Conservation (phyloP, 2,329 filamentous ascomycete species). For the Tympanopsis confertula region DNA sequence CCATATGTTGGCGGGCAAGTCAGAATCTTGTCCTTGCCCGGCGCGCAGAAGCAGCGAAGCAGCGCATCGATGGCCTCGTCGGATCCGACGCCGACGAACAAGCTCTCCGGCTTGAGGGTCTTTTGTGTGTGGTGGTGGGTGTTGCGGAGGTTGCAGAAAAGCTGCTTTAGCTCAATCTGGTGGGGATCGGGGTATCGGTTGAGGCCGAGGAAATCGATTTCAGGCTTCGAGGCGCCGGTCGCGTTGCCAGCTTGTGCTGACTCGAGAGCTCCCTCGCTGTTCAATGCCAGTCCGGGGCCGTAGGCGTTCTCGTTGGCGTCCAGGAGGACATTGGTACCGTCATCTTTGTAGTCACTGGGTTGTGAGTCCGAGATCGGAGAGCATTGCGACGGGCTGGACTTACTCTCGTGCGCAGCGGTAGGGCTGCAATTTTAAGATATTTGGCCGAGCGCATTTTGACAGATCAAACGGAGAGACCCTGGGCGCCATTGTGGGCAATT, state of each 20-base stretch:
- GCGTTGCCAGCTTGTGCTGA: slow-evolving; percentile 23
- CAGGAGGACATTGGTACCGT: slow-evolving; percentile 88
- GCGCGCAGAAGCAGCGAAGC: slow-evolving; percentile 82
- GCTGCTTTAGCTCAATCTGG: slow-evolving; percentile 75
- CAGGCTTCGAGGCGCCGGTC: slow-evolving; percentile 29
- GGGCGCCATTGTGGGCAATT: background rate
- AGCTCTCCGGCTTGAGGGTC: slow-evolving; percentile 63
- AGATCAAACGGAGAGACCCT: slow-evolving; percentile 26
- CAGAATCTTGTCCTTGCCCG: slow-evolving; percentile 78
- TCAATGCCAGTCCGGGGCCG: slow-evolving; percentile 62
- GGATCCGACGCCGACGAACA: slow-evolving; percentile 91
- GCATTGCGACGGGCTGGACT: slow-evolving; percentile 10
- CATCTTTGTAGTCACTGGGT: slow-evolving; percentile 89
- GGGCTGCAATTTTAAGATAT: slow-evolving; percentile 37
- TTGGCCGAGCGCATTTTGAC: slow-evolving; percentile 34
- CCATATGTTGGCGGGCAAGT: slow-evolving; percentile 95
- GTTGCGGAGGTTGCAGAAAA: slow-evolving; percentile 78
- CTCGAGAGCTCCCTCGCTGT: slow-evolving; percentile 31
- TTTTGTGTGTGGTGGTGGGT: slow-evolving; percentile 69
- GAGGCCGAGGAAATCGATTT: slow-evolving; percentile 68
- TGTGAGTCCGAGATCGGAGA: background rate
- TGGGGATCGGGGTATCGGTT: slow-evolving; percentile 96
- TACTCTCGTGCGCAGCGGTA: slow-evolving; percentile 42
- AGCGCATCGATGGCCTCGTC: slow-evolving; percentile 96
- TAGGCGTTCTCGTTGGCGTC: slow-evolving; percentile 98